These are phyloP conservation scores for Xylaria sp. DNA, from an alignment of 495 filamentous ascomycete species.

Conservation along the genomic window DNA sequence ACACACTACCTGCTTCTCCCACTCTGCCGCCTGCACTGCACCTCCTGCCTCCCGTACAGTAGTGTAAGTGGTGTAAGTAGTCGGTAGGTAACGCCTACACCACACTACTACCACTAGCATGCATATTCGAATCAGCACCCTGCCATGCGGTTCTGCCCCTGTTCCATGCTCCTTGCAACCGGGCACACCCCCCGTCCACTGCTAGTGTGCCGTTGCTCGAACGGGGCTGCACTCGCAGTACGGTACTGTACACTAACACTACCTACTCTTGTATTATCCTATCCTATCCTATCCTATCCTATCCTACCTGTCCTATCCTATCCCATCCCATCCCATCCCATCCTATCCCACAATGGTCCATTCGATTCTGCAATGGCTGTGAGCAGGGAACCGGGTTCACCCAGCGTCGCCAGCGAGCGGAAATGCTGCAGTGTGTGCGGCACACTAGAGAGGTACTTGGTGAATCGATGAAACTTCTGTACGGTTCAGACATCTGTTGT, in stretches of 20 bases:
- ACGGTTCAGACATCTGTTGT: slow-evolving; percentile 7
- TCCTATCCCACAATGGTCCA: slow-evolving; percentile 16
- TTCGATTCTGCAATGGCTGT: slow-evolving; percentile 10
- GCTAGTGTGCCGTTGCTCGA: slow-evolving; percentile 14
- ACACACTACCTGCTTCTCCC: background rate
- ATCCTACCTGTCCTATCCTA: no score
- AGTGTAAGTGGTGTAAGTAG: no score
- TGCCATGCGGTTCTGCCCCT: slow-evolving; percentile 15
- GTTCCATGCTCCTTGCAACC: slow-evolving; percentile 15
- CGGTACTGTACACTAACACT: background rate
- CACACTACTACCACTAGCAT: background rate
- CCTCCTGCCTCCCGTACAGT: no score
- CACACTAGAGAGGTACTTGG: slow-evolving; percentile 8
- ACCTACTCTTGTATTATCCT: no score
- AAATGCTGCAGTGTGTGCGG: slow-evolving; percentile 12
- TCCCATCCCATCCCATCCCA: no score
- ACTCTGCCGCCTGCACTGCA: no score
- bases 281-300: no score
- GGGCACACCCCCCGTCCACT: slow-evolving; percentile 9
- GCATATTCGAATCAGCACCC: slow-evolving; percentile 25
- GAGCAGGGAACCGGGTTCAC: slow-evolving; percentile 23
- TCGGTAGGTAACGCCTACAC: no score
- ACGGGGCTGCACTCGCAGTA: background rate
- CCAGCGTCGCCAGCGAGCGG: slow-evolving; percentile 15
- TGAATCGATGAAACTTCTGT: slow-evolving; percentile 16